These are phyloP conservation scores for Solanum tarijense DNA, from an alignment of 257 asterid genomes.

Conservation along the genomic window DNA sequence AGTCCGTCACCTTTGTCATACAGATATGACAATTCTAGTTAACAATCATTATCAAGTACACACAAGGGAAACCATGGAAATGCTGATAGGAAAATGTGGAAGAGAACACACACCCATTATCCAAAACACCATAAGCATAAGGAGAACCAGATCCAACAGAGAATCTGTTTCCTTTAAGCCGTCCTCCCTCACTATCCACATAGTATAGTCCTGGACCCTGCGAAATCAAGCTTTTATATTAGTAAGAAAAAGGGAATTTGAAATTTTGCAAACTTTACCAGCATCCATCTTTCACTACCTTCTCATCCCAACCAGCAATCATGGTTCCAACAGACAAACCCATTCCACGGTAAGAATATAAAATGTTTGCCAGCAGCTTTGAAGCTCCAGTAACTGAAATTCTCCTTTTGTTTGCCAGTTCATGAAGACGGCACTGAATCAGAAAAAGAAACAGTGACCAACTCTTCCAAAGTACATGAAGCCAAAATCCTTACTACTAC, in stretches of 20 bases:
- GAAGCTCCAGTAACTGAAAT: slow-evolving; percentile 93
- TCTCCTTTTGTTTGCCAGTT: slow-evolving; percentile 90
- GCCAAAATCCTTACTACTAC: background rate
- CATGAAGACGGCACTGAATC: slow-evolving; percentile 84
- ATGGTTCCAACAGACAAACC: slow-evolving; percentile 92
- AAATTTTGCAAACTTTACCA: background rate
- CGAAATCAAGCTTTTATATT: slow-evolving; percentile 4
- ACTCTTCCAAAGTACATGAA: background rate
- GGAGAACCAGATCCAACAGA: slow-evolving; percentile 99
- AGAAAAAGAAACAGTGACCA: background rate
- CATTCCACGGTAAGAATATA: slow-evolving; percentile 92
- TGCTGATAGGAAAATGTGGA: background rate
- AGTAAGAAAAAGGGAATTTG: background rate
- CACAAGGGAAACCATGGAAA: background rate
- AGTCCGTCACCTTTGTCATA: background rate
- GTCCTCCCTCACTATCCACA: slow-evolving; percentile 96
- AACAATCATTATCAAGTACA: background rate
- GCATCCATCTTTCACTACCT: slow-evolving; percentile 31
- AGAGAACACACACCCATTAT: slow-evolving; percentile 57
- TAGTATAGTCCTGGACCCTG: slow-evolving; percentile 95
- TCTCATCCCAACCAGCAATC: slow-evolving; percentile 99
- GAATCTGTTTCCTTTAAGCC: slow-evolving; percentile 87
- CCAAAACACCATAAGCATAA: slow-evolving; percentile 91
- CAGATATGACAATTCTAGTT: background rate
- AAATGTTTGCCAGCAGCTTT: slow-evolving; percentile 78